phyloP scores from a whole-genome alignment of 2,329 filamentous ascomycete species.

The Microsporum ferrugineum region DNA sequence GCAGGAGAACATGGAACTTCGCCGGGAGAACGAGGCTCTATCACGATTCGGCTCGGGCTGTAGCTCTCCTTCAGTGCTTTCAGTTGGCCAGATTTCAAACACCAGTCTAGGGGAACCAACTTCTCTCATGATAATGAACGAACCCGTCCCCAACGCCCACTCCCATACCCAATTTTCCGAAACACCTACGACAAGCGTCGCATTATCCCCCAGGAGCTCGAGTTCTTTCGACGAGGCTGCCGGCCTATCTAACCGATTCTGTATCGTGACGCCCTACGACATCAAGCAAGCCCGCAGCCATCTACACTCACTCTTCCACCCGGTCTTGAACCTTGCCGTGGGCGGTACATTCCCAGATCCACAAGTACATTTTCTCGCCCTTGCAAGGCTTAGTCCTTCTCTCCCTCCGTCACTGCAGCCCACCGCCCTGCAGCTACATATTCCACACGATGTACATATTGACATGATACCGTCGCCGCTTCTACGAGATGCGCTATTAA shows the following conservation, averaged over 20 bases:
- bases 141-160: neutral
- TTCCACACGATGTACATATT: conserved; percentile 33
- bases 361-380: conserved; percentile 24
- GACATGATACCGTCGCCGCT: conserved; percentile 33
- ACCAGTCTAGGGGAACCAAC: neutral
- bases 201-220: neutral
- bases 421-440: conserved; percentile 30
- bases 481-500: conserved; percentile 31
- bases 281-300: conserved; percentile 26
- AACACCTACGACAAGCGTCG: neutral
- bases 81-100: neutral
- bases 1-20: conserved; percentile 31
- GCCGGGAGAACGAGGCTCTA: conserved; percentile 32
- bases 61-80: conserved; percentile 16
- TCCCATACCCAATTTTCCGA: neutral
- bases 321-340: conserved; percentile 20
- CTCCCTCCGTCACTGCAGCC: conserved; percentile 29
- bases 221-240: neutral
- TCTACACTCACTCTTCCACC: conserved; percentile 26
- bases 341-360: conserved; percentile 22
- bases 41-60: conserved; percentile 24
- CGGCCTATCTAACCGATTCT: conserved; percentile 4
- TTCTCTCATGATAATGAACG: neutral
- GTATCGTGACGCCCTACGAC: conserved; percentile 26
- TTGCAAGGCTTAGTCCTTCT: conserved; percentile 21